Conservation (phyloP, 163 green algal genomes). For the Volvox carteri region DNA sequence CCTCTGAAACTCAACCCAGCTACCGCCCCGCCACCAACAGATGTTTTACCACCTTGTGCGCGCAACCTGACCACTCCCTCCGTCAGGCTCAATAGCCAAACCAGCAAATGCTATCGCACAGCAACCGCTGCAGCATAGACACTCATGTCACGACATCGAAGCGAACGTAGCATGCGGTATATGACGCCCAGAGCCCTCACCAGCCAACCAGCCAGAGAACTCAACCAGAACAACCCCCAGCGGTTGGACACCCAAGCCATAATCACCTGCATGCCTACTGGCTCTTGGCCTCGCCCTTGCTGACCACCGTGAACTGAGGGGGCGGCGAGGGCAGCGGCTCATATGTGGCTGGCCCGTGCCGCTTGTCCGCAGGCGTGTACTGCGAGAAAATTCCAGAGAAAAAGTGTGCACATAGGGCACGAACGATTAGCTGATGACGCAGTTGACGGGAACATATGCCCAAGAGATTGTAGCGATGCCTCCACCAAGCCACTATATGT, state of each 20-base stretch:
- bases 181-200: not conserved
- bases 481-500: too few species aligned
- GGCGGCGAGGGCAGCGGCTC: constrained; percentile 61
- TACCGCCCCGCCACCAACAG: too few species aligned
- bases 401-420: not conserved
- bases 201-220: not conserved
- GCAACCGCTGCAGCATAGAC: too few species aligned
- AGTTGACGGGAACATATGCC: too few species aligned
- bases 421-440: not conserved
- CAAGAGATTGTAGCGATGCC: too few species aligned
- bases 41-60: too few species aligned
- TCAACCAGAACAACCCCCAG: not conserved
- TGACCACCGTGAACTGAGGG: constrained; percentile 61
- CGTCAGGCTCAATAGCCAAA: too few species aligned
- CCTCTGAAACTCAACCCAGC: too few species aligned
- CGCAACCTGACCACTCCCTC: too few species aligned
- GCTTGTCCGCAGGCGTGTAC: constrained; percentile 61
- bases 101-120: too few species aligned
- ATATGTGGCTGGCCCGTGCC: constrained; percentile 62
- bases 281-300: constrained; percentile 34
- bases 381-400: constrained; percentile 19
- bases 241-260: not conserved
- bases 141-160: too few species aligned
- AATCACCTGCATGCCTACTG: constrained; percentile 29
- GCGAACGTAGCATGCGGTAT: too few species aligned